Percentiles rank a stretch among this genome's conserved stretches.
These are phyloP conservation scores for Pterulicium gracile DNA, from an alignment of 1,284 basidiomycete species.

Conservation along the genomic window DNA sequence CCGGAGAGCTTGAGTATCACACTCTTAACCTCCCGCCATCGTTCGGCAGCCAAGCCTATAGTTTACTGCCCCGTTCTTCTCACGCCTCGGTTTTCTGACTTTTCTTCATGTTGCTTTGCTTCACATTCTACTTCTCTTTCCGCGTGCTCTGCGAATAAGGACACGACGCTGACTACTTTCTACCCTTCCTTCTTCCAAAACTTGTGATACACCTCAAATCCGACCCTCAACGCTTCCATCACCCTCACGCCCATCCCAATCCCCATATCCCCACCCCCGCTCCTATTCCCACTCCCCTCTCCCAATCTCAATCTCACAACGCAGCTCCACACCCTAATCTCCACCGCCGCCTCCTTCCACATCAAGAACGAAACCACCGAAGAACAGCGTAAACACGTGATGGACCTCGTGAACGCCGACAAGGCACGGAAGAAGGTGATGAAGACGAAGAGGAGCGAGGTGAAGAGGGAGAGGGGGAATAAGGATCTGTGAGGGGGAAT, in stretches of 20 bases:
- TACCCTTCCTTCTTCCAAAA: slow-evolving; percentile 9
- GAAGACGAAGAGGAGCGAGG: slow-evolving; percentile 39
- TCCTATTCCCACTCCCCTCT: background rate
- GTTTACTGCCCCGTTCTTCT: slow-evolving; percentile 4
- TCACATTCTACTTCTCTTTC: no score
- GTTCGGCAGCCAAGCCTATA: no score
- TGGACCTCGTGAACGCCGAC: slow-evolving; percentile 30
- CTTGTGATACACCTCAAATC: background rate
- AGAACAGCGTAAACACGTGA: slow-evolving; percentile 45
- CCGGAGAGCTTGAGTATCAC: no score
- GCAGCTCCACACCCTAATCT: slow-evolving; percentile 46
- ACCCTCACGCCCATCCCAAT: no score
- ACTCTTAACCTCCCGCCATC: no score
- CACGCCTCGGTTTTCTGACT: no score
- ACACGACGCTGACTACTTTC: no score
- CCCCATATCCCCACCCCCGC: no score
- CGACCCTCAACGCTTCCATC: background rate
- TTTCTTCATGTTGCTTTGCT: no score
- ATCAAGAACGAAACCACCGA: slow-evolving; percentile 45
- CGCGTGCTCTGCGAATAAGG: no score
- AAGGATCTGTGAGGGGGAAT: no score
- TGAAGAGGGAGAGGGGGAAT: slow-evolving; percentile 18
- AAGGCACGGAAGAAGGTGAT: slow-evolving; percentile 33
- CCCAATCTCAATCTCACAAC: background rate
- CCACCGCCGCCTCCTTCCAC: slow-evolving; percentile 31